These are phyloP conservation scores for Paragyromitra xinjiangensis DNA, from an alignment of 495 filamentous ascomycete genomes.

Conservation along the genomic window DNA sequence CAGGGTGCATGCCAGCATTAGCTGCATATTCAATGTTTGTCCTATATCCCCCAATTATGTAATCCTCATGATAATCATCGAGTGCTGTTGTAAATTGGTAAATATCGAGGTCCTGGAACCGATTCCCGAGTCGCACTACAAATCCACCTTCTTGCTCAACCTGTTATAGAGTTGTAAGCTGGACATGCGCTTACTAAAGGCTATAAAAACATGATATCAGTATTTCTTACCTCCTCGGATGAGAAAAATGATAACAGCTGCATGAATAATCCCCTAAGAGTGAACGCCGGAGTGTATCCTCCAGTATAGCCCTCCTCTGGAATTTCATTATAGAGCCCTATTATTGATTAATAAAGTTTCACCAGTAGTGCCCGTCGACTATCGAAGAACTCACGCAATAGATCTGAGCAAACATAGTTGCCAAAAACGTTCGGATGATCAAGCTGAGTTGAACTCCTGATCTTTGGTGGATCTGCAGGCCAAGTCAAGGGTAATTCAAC, in stretches of 20 bases:
- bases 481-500: slow-evolving; percentile 24
- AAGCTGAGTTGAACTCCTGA: slow-evolving; percentile 25
- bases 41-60: background rate
- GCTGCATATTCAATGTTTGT: background rate
- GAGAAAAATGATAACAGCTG: slow-evolving; percentile 46
- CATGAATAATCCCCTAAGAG: slow-evolving; percentile 41
- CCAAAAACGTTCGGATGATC: slow-evolving; percentile 38
- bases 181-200: background rate
- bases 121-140: slow-evolving; percentile 15
- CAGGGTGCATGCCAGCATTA: background rate
- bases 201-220: background rate
- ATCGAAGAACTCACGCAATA: slow-evolving; percentile 26
- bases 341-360: background rate
- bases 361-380: background rate
- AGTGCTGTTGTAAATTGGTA: background rate
- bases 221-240: slow-evolving; percentile 35
- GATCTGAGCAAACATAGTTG: slow-evolving; percentile 39
- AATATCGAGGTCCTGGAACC: slow-evolving; percentile 1
- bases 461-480: slow-evolving; percentile 28
- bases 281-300: slow-evolving; percentile 47
- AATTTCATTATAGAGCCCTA: slow-evolving; percentile 1
- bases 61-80: background rate
- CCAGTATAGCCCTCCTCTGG: slow-evolving; percentile 10
- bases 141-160: slow-evolving; percentile 40
- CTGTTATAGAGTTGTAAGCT: slow-evolving; percentile 5